phyloP scores from a whole-genome alignment of 1,139 yeast genomes.

The Candida frijolesensis region DNA sequence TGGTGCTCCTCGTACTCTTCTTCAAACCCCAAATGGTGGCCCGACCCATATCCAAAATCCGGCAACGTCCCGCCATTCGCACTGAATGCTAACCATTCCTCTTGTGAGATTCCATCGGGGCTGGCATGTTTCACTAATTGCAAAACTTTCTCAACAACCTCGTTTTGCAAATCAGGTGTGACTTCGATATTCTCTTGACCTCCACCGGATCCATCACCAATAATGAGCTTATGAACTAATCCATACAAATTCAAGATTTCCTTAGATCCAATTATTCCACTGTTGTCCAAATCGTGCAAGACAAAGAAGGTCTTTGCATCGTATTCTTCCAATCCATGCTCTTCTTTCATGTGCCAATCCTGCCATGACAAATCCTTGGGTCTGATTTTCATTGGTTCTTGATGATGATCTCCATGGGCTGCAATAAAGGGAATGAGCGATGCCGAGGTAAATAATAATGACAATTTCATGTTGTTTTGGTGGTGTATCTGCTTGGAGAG shows the following conservation, averaged over 20 bases:
- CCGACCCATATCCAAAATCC: conserved; percentile 94
- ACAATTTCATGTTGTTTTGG: not conserved
- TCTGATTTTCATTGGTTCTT: conserved; percentile 20
- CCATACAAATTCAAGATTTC: conserved; percentile 88
- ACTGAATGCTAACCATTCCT: conserved; percentile 73
- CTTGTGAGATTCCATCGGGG: conserved; percentile 65
- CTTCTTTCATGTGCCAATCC: conserved; percentile 87
- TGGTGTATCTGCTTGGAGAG: no score
- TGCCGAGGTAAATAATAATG: not conserved
- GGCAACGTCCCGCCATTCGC: conserved; percentile 74
- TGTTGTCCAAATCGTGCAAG: conserved; percentile 68
- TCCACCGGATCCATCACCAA: conserved; percentile 91
- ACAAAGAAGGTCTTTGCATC: conserved; percentile 80
- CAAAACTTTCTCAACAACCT: conserved; percentile 59
- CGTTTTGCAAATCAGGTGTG: conserved; percentile 56
- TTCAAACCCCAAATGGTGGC: conserved; percentile 95
- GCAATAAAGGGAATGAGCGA: not conserved
- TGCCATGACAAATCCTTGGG: conserved; percentile 68
- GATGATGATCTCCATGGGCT: conserved; percentile 22
- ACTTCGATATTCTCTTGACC: conserved; percentile 53
- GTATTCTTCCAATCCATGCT: conserved; percentile 74
- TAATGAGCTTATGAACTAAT: conserved; percentile 64
- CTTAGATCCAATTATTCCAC: conserved; percentile 53
- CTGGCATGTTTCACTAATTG: conserved; percentile 61
- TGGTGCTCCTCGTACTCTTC: conserved; percentile 93